Evolutionary conservation across 129 eudicot genomes (phyloP).

Genomic region (Tanacetum coccineum): DNA sequence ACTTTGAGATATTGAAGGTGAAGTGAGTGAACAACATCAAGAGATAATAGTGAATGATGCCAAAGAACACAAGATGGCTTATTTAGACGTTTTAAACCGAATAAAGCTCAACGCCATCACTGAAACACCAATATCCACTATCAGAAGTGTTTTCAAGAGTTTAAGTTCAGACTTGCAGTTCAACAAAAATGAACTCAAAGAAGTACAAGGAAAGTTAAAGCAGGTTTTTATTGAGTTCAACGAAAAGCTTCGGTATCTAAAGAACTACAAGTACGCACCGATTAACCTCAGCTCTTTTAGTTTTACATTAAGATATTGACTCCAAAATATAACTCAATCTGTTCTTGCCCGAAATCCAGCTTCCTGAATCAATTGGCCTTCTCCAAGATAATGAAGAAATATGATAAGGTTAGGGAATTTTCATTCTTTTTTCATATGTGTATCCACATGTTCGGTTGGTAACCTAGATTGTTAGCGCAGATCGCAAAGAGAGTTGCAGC

Average conservation of each 20-base stretch:
- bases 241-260: slow-evolving; percentile 54
- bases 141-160: slow-evolving; percentile 38
- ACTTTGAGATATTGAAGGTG: slow-evolving; percentile 5
- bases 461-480: slow-evolving; percentile 22
- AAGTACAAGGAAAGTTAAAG: slow-evolving; percentile 42
- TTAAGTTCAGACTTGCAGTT: slow-evolving; percentile 32
- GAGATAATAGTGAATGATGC: background rate
- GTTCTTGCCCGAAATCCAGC: slow-evolving; percentile 34
- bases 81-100: slow-evolving; percentile 44
- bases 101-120: slow-evolving; percentile 52
- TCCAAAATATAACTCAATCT: background rate
- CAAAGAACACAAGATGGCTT: slow-evolving; percentile 20
- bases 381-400: slow-evolving; percentile 63
- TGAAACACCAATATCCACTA: slow-evolving; percentile 52
- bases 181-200: slow-evolving; percentile 41
- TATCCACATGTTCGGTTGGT: background rate
- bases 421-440: background rate
- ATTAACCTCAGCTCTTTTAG: background rate
- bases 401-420: slow-evolving; percentile 47
- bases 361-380: slow-evolving; percentile 50
- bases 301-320: background rate
- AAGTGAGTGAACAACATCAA: slow-evolving; percentile 2
- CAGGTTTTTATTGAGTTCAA: slow-evolving; percentile 54
- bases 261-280: slow-evolving; percentile 45
- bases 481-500: slow-evolving; percentile 43